Evolutionary conservation across 2,329 filamentous ascomycete species (phyloP), one percentile per base, ranked within the genome.

Genomic region (Aspergillus fumigatiaffinis): DNA sequence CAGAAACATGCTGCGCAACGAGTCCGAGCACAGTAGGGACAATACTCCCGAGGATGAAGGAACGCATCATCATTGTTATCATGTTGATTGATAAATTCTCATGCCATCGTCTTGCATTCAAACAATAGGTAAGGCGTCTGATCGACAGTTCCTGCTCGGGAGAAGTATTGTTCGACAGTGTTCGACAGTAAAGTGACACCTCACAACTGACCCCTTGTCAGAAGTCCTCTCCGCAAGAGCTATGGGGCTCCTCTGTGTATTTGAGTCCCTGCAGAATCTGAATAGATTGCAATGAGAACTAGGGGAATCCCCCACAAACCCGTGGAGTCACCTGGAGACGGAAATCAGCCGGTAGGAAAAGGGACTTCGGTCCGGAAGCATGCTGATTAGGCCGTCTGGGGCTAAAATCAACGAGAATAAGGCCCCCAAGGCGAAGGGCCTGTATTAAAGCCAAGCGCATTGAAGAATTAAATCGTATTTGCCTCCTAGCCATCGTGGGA

Each of bases 1-100:
- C 26, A 4, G 42, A 56, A 3, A 50, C 12, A 41, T 60, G 50
- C n/a, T 46, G 35, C 29, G 42, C 17, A 26, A 32, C 21, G 21
- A 53, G 26, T 50, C 44, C 51, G 14, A 56, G 29, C 17, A 38
- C 55, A 25, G 38, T 14, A 29, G 55, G 50, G 35, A 44, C 44
- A 12, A 57, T 20, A 7, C n/a, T 14, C 14, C 50, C 58, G 9
- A 61, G 54, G 35, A 38, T 28, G 29, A 60, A 54, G n/a, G 12
- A 47, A 26, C 44, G 44, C 4, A 47, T 47, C 20, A 47, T 26
- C 21, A 14, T 25, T 14, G 9, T 14, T 23, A 14, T 25, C 10
- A 12, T 8, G 10, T 26, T 6, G 23, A 47, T 25, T 14, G 44
- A 47, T 5, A 2, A 10, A 8, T 14, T 14, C 5, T 47, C 42